phyloP scores from a whole-genome alignment of 73 alveolate species.

The Symbiodinium pilosum region DNA sequence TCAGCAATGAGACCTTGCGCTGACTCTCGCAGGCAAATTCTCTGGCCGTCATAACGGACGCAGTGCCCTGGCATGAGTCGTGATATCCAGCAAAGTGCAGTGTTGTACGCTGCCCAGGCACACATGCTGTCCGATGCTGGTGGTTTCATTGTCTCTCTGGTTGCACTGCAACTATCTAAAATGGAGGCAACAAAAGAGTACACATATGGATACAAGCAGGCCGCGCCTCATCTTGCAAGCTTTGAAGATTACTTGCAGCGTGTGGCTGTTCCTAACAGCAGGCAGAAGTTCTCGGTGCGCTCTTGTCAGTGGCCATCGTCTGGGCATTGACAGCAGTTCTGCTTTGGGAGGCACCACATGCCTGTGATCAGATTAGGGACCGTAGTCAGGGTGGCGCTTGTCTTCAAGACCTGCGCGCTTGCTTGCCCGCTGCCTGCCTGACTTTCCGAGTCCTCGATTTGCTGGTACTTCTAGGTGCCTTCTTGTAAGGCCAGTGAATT shows the following conservation, averaged over 20 bases:
- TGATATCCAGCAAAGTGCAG: background rate
- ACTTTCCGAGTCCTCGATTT: too few relatives aligned
- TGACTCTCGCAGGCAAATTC: slow-evolving; percentile 70
- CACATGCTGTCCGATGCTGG: slow-evolving; percentile 91
- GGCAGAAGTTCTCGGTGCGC: slow-evolving; percentile 80
- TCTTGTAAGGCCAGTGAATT: too few relatives aligned
- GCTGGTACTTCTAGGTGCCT: too few relatives aligned
- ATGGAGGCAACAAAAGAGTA: slow-evolving; percentile 75
- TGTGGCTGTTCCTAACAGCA: background rate
- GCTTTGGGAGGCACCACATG: slow-evolving; percentile 76
- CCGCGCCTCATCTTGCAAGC: background rate
- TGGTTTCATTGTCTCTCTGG: slow-evolving; percentile 66
- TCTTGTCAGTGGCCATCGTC: slow-evolving; percentile 73
- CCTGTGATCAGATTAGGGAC: background rate
- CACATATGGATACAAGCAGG: slow-evolving; percentile 89
- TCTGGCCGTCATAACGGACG: slow-evolving; percentile 73
- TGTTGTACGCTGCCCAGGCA: background rate
- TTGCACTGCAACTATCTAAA: slow-evolving; percentile 43
- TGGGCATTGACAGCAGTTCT: slow-evolving; percentile 76
- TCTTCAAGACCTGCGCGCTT: too few relatives aligned
- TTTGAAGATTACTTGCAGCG: background rate
- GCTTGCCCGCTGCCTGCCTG: too few relatives aligned
- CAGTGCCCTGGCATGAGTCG: slow-evolving; percentile 18
- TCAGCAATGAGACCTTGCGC: too few relatives aligned
- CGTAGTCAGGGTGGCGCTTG: too few relatives aligned